Evolutionary conservation across 2,329 filamentous ascomycete genomes (phyloP), one percentile per base, ranked within the genome.

Genomic region (Elsinoe batatas): DNA sequence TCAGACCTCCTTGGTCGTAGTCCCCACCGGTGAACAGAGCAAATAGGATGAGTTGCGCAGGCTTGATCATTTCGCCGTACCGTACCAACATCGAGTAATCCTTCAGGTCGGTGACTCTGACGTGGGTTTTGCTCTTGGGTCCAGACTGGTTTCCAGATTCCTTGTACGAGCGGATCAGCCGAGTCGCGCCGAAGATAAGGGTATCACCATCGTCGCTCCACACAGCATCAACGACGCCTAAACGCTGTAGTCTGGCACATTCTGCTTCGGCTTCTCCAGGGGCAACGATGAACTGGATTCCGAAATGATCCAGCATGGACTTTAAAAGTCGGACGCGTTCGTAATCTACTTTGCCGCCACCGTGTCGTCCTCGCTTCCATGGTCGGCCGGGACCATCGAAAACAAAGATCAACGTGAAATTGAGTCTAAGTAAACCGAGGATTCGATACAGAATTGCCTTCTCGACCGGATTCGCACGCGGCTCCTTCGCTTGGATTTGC

Each of bases 401-500:
- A 2, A 82, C 73, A 56, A 81, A 79, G 5, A 80, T 60, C 1
- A 77, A 68, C 38, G 78, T 71, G 5, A 82, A 74, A 13, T 78
- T 72, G 5, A 76, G 68, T 17, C 71, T 71, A 22, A 78, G 67
- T 1, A 80, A 69, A 3, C 72, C 69, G 49, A 75, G 63, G 58
- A 78, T 65, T 5, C 70, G 67, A 59, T 65, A 71, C 32, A 74
- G 65, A 46, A 74, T 71, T 3, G 61, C 58, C 55, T 72, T 74
- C 58, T 74, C 72, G 11, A 72, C 66, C 3, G 71, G 71, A 58
- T 72, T 72, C 20, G 67, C 71, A 4, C 67, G 68, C 5, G 62
- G 61, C 32, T 64, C 63, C n/a, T 61, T 42, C 18, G 22, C 59
- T 2, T 68, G 65, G 12, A 74, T 74, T 2, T 57, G 58, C 5